phyloP scores from a whole-genome alignment of 2,329 filamentous ascomycete genomes.

The Arthrobotrys conoides region DNA sequence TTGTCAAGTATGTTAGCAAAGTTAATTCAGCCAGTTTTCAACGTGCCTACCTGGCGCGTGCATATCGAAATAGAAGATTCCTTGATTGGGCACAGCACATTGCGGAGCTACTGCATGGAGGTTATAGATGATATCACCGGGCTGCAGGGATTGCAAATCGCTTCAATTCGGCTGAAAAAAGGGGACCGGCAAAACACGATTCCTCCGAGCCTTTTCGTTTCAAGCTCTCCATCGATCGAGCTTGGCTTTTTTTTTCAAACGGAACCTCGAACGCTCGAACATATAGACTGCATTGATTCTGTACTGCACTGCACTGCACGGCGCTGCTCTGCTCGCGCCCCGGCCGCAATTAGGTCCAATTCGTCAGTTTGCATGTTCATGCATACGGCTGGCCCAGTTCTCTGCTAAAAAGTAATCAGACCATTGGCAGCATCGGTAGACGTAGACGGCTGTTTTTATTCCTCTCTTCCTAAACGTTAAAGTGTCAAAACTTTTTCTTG shows the following conservation, averaged over 20 bases:
- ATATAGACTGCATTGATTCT: constrained; percentile 23
- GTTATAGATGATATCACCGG: constrained; percentile 30
- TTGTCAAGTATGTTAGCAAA: background rate
- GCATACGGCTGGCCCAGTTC: background rate
- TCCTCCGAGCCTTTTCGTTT: background rate
- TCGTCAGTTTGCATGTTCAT: constrained; percentile 5
- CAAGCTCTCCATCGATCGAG: background rate
- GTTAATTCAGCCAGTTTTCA: background rate
- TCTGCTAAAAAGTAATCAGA: background rate
- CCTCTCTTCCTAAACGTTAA: too few species aligned
- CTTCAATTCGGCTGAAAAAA: constrained; percentile 54
- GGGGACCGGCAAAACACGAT: background rate
- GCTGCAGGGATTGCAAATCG: constrained; percentile 22
- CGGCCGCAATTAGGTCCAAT: constrained; percentile 10
- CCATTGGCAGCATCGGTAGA: constrained; percentile 20
- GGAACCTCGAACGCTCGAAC: constrained; percentile 21
- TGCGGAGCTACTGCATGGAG: background rate
- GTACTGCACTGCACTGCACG: constrained; percentile 12
- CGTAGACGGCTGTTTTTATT: constrained; percentile 14
- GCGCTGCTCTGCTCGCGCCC: background rate
- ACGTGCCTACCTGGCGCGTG: constrained; percentile 17
- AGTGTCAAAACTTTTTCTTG: background rate
- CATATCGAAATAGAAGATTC: constrained; percentile 1
- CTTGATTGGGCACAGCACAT: background rate
- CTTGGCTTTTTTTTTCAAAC: background rate